Conservation (phyloP, 2,329 filamentous ascomycete species). For the Pleomassaria siparia region DNA sequence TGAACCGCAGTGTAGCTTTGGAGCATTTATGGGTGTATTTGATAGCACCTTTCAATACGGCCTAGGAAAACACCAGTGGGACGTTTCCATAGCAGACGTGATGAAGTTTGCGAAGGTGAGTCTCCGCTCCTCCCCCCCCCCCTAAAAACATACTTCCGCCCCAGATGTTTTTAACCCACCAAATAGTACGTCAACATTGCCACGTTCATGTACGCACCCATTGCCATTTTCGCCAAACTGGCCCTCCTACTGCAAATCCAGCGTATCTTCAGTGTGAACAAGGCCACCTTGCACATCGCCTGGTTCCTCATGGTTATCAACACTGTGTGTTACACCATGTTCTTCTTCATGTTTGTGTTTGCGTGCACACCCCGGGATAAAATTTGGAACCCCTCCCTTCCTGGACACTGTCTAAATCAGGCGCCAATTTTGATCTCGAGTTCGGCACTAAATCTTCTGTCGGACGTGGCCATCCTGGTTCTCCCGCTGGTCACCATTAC, state of each 20-base stretch:
- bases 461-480: constrained; percentile 22
- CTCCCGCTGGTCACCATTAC: constrained; percentile 21
- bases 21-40: constrained; percentile 5
- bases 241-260: constrained; percentile 21
- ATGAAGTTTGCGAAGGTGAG: constrained; percentile 1
- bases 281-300: constrained; percentile 17
- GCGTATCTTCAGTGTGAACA: constrained; percentile 15
- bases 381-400: constrained; percentile 16
- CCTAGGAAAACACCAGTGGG: constrained; percentile 9
- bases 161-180: background rate
- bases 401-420: constrained; percentile 20
- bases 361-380: constrained; percentile 24
- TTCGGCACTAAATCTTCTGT: constrained; percentile 20
- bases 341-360: constrained; percentile 23
- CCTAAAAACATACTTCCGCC: background rate
- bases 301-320: constrained; percentile 21
- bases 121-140: background rate
- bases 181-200: constrained; percentile 11
- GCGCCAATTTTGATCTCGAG: constrained; percentile 13
- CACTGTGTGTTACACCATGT: constrained; percentile 14
- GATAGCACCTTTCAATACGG: background rate
- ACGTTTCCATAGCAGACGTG: constrained; percentile 4
- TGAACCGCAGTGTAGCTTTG: constrained; percentile 3
- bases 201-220: constrained; percentile 17
- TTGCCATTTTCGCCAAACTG: constrained; percentile 19